phyloP scores from a whole-genome alignment of 2,329 filamentous ascomycete species.

The Sarocladium strictum region DNA sequence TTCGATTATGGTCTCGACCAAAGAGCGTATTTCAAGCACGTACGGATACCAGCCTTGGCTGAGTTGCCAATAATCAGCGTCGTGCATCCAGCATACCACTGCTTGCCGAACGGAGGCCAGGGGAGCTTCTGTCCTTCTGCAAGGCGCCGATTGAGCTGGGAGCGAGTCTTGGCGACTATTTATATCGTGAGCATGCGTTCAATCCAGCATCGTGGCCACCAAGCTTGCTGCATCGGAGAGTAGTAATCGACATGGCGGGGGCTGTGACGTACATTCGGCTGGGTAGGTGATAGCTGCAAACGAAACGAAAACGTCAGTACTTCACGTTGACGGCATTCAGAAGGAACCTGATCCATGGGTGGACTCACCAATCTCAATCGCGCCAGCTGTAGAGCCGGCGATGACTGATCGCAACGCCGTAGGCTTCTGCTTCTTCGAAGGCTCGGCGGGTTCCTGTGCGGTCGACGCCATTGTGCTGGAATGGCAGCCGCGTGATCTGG shows the following conservation, averaged over 20 bases:
- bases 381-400: constrained; percentile 88
- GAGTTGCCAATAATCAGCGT: constrained; percentile 96
- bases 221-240: too few species aligned
- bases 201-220: too few species aligned
- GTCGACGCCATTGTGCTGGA: constrained; percentile 22
- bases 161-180: constrained; percentile 85
- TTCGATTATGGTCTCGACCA: neutral
- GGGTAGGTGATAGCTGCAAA: constrained; percentile 76
- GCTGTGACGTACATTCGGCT: constrained; percentile 66
- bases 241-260: too few species aligned
- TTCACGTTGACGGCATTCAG: neutral
- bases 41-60: constrained; percentile 90
- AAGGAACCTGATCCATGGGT: too few species aligned
- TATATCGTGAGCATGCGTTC: neutral
- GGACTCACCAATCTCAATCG: constrained; percentile 79
- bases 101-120: constrained; percentile 86
- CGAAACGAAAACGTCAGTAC: constrained; percentile 1
- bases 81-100: constrained; percentile 98
- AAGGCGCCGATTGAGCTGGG: constrained; percentile 83
- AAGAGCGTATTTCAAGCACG: too few species aligned
- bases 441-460: constrained; percentile 17
- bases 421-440: constrained; percentile 45
- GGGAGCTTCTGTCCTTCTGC: constrained; percentile 80
- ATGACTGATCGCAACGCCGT: constrained; percentile 84
- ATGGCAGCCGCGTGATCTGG: neutral